A percentile compares a stretch with the other conserved stretches of the same genome.
Conservation (phyloP, 305 asterid species). For the Andrographis paniculata region DNA sequence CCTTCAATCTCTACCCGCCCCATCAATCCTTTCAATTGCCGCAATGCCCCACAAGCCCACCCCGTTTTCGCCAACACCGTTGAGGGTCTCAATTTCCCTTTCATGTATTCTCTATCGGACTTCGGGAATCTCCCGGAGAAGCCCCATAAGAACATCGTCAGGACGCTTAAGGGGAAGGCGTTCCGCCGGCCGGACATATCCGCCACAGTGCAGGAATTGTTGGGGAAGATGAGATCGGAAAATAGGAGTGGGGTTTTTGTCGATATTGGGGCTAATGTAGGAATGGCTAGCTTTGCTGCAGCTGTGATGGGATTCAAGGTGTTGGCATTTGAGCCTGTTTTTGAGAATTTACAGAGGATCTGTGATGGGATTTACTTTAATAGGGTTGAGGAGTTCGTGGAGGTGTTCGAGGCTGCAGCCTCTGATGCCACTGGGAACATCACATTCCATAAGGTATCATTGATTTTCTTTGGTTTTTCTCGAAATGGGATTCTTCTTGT, state of each 20-base stretch:
- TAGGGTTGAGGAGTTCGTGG: conserved; percentile 58
- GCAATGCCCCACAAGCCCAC: conserved; percentile 68
- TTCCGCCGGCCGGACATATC: conserved; percentile 88
- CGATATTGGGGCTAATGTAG: conserved; percentile 98
- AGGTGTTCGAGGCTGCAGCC: conserved; percentile 79
- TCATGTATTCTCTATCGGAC: conserved; percentile 80
- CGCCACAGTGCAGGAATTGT: conserved; percentile 67
- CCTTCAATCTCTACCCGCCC: conserved; percentile 21
- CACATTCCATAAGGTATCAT: conserved; percentile 82
- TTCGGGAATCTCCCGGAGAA: conserved; percentile 76
- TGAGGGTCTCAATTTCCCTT: conserved; percentile 87
- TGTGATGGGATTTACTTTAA: conserved; percentile 94
- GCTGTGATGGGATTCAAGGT: conserved; percentile 95
- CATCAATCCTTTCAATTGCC: conserved; percentile 65
- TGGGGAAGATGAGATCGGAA: conserved; percentile 45
- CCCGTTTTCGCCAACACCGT: conserved; percentile 85
- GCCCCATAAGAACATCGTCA: conserved; percentile 89
- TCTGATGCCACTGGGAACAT: conserved; percentile 75
- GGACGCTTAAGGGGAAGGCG: conserved; percentile 86
- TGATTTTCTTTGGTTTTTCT: not conserved
- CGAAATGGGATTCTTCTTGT: not conserved
- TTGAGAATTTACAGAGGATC: conserved; percentile 91
- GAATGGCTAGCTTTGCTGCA: conserved; percentile 96
- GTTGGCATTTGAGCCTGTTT: conserved; percentile 87
- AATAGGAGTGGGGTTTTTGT: conserved; percentile 51